Evolutionary conservation across 1,139 yeast species (phyloP).

Genomic region (Suhomyces guaymorum): DNA sequence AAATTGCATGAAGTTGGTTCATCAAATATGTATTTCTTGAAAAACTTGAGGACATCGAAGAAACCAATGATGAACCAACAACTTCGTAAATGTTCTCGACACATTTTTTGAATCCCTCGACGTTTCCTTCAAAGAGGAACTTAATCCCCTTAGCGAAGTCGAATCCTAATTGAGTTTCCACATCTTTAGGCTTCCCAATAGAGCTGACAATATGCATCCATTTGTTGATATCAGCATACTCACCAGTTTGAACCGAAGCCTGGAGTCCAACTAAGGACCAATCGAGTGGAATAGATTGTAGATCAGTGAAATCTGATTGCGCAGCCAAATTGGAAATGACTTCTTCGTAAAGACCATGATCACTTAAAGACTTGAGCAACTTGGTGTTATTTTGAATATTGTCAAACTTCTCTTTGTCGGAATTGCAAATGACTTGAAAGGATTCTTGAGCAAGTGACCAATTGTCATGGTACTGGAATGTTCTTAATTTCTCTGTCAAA

Average conservation of each 20-base stretch:
- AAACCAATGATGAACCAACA: constrained; percentile 63
- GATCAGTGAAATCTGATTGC: constrained; percentile 26
- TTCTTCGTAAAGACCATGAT: constrained; percentile 46
- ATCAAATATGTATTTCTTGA: constrained; percentile 57
- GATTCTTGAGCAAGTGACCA: constrained; percentile 91
- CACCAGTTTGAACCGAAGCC: constrained; percentile 70
- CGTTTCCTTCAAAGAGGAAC: constrained; percentile 37
- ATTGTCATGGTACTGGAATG: constrained; percentile 81
- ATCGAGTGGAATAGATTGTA: constrained; percentile 39
- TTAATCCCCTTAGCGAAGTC: constrained; percentile 65
- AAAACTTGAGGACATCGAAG: constrained; percentile 62
- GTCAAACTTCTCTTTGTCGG: constrained; percentile 28
- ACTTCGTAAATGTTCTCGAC: constrained; percentile 54
- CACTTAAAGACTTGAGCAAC: constrained; percentile 39
- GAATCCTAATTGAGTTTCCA: constrained; percentile 58
- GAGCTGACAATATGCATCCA: constrained; percentile 53
- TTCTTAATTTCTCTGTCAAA: constrained; percentile 69
- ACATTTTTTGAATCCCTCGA: constrained; percentile 32
- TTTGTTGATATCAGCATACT: constrained; percentile 47
- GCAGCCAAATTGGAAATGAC: constrained; percentile 38
- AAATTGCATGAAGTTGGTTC: constrained; percentile 68
- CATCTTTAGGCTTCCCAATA: constrained; percentile 46
- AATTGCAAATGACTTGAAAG: constrained; percentile 60
- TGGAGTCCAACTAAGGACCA: constrained; percentile 72
- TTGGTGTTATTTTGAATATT: constrained; percentile 37